Evolutionary conservation across 768 basidiomycete genomes (phyloP).

Genomic region (Termitomyces sp.): DNA sequence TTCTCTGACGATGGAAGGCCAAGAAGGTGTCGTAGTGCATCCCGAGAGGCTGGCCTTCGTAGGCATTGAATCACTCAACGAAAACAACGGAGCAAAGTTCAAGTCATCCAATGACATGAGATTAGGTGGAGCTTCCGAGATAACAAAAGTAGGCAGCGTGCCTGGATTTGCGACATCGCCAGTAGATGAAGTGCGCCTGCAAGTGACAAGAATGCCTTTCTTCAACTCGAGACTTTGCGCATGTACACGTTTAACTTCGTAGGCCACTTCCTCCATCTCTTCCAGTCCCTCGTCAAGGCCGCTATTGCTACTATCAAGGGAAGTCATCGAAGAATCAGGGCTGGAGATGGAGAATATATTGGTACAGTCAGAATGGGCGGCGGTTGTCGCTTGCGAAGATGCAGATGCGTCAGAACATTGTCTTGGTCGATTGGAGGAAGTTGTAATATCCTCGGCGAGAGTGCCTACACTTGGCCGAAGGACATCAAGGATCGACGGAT

Average conservation of each 20-base stretch:
- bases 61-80: conserved; percentile 4
- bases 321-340: conserved; percentile 19
- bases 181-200: conserved; percentile 14
- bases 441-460: conserved; percentile 13
- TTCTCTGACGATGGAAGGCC: conserved; percentile 14
- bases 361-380: conserved; percentile 14
- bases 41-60: conserved; percentile 1
- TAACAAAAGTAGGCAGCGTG: conserved; percentile 18
- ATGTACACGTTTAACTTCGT: conserved; percentile 42
- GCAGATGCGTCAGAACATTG: conserved; percentile 27
- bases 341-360: conserved; percentile 15
- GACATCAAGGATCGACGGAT: conserved; percentile 13
- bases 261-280: conserved; percentile 26
- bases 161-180: neutral
- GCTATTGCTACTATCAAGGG: conserved; percentile 16
- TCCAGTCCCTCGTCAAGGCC: conserved; percentile 16
- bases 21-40: conserved; percentile 6
- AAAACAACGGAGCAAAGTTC: conserved; percentile 6
- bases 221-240: conserved; percentile 48
- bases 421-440: conserved; percentile 15
- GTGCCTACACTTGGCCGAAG: conserved; percentile 21
- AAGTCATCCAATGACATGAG: conserved; percentile 1
- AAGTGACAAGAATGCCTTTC: conserved; percentile 39
- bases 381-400: conserved; percentile 24
- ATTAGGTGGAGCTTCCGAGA: conserved; percentile 15